phyloP scores from a whole-genome alignment of 768 basidiomycete species.

The Psilocybe azurescens region DNA sequence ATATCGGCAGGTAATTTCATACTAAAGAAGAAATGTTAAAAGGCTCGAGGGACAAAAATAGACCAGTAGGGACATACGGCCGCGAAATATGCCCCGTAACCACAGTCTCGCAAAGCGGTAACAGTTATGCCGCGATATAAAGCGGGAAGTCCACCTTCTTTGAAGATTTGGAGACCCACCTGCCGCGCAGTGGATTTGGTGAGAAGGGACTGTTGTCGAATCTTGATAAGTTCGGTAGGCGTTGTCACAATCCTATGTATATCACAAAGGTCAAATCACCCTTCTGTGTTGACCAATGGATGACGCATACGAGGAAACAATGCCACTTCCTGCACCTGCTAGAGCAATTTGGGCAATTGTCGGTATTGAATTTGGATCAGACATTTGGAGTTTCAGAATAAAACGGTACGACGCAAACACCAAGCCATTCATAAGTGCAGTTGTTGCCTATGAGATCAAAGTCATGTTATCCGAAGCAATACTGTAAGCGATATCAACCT shows the following conservation, averaged over 20 bases:
- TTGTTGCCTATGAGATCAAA: constrained; percentile 52
- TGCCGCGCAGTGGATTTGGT: constrained; percentile 50
- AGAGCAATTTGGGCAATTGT: constrained; percentile 74
- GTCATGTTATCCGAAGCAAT: neutral
- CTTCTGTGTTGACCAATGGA: neutral
- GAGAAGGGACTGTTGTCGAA: constrained; percentile 72
- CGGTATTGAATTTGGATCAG: constrained; percentile 51
- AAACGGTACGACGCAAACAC: constrained; percentile 87
- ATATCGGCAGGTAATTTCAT: constrained; percentile 66
- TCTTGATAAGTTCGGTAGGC: constrained; percentile 89
- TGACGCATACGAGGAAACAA: constrained; percentile 73
- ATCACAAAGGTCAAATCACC: neutral
- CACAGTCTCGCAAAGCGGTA: constrained; percentile 79
- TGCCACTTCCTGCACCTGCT: constrained; percentile 82
- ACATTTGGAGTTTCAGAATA: constrained; percentile 71
- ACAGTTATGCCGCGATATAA: constrained; percentile 79
- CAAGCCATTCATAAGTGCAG: constrained; percentile 82
- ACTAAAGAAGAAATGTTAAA: constrained; percentile 38
- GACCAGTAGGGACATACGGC: constrained; percentile 51
- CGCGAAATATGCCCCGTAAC: constrained; percentile 87
- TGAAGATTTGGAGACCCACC: constrained; percentile 62
- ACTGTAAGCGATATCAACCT: neutral
- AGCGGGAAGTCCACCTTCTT: constrained; percentile 60
- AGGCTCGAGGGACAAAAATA: neutral
- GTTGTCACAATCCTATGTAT: constrained; percentile 69